Conservation (phyloP, 495 filamentous ascomycete genomes). For the Xylaria cubensis region DNA sequence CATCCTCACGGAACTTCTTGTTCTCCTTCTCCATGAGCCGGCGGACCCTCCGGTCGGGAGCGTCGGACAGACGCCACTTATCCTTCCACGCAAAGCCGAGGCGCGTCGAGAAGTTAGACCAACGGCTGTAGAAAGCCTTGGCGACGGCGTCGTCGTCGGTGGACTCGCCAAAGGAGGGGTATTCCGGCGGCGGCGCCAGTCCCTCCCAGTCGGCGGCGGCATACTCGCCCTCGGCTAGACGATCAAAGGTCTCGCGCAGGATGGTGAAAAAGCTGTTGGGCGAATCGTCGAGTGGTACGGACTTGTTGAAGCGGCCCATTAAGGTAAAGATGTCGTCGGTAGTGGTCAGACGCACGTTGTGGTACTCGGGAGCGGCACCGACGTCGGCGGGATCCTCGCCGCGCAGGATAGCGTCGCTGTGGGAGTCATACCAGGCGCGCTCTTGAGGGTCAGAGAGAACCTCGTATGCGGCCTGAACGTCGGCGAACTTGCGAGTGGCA, state of each 20-base stretch:
- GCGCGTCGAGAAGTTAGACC: slow-evolving; percentile 80
- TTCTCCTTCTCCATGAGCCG: slow-evolving; percentile 97
- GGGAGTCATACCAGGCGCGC: slow-evolving; percentile 96
- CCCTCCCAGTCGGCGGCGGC: slow-evolving; percentile 73
- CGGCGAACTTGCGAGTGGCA: slow-evolving; percentile 84
- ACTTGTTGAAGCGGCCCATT: slow-evolving; percentile 76
- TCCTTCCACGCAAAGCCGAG: slow-evolving; percentile 94
- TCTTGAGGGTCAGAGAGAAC: slow-evolving; percentile 95
- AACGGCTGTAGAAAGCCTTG: slow-evolving; percentile 80
- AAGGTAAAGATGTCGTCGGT: slow-evolving; percentile 75
- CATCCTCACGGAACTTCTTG: slow-evolving; percentile 80
- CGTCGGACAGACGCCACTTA: slow-evolving; percentile 77
- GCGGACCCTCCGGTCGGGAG: slow-evolving; percentile 82
- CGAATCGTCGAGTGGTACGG: slow-evolving; percentile 78
- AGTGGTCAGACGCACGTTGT: slow-evolving; percentile 74
- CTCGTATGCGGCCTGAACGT: slow-evolving; percentile 92
- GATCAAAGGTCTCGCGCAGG: slow-evolving; percentile 74
- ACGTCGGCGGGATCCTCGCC: slow-evolving; percentile 59
- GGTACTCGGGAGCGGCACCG: slow-evolving; percentile 57
- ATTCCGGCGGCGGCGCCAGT: slow-evolving; percentile 55
- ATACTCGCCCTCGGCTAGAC: slow-evolving; percentile 81
- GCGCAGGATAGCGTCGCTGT: slow-evolving; percentile 81
- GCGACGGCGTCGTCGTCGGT: slow-evolving; percentile 71
- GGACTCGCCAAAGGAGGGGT: slow-evolving; percentile 80
- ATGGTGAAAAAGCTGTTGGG: slow-evolving; percentile 82